phyloP scores from a whole-genome alignment of 2,329 filamentous ascomycete genomes.

The Sarocladiaceae sp. region DNA sequence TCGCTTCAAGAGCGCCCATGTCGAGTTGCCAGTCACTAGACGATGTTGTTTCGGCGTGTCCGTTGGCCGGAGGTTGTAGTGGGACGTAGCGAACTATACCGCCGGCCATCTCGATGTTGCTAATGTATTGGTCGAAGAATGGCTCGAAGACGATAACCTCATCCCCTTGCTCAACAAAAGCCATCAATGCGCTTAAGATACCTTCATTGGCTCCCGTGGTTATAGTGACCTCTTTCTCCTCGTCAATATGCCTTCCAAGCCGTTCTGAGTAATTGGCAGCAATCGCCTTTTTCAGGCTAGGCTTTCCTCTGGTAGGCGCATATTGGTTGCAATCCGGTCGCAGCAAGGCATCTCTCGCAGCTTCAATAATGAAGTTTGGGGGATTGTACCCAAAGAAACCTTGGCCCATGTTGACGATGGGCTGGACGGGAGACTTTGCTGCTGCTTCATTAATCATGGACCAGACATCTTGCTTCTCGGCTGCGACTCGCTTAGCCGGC shows the following conservation, averaged over 20 bases:
- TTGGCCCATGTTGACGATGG: slow-evolving; percentile 43
- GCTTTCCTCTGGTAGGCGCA: slow-evolving; percentile 89
- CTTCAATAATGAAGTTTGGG: slow-evolving; percentile 82
- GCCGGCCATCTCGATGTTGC: slow-evolving; percentile 97
- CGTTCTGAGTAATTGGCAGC: slow-evolving; percentile 86
- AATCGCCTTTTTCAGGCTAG: slow-evolving; percentile 86
- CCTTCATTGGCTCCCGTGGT: slow-evolving; percentile 87
- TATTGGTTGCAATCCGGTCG: slow-evolving; percentile 98
- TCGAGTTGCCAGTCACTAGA: slow-evolving; percentile 86
- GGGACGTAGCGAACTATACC: slow-evolving; percentile 94
- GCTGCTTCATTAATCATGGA: slow-evolving; percentile 64
- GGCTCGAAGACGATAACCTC: slow-evolving; percentile 98
- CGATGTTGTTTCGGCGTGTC: slow-evolving; percentile 72
- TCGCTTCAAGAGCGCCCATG: slow-evolving; percentile 75
- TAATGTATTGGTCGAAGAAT: slow-evolving; percentile 98
- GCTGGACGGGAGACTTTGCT: slow-evolving; percentile 50
- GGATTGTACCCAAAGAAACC: slow-evolving; percentile 84
- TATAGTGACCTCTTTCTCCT: slow-evolving; percentile 89
- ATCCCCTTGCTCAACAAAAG: slow-evolving; percentile 87
- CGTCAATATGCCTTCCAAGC: slow-evolving; percentile 77
- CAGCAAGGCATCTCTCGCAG: slow-evolving; percentile 85
- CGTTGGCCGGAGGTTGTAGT: slow-evolving; percentile 79
- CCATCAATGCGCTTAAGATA: slow-evolving; percentile 98
- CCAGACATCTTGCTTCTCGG: too few relatives aligned
- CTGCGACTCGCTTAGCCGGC: too few relatives aligned